Conservation (phyloP, 192 early-diverging fungal genomes). For the Linnemannia elongata region DNA sequence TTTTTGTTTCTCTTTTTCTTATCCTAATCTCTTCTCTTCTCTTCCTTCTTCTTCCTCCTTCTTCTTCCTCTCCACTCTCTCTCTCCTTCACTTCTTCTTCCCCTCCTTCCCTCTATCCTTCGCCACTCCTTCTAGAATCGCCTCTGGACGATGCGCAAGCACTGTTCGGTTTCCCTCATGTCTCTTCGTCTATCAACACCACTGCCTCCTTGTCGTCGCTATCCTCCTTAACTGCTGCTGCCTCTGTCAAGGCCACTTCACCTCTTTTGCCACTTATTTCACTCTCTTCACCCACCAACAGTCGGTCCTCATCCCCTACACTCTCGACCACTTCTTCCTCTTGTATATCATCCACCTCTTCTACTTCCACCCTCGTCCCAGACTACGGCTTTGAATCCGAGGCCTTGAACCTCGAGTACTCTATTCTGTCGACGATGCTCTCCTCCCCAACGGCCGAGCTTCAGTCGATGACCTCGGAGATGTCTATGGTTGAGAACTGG, state of each 20-base stretch:
- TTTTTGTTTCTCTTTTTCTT: background rate
- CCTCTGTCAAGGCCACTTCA: constrained; percentile 2
- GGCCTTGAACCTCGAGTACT: constrained; percentile 89
- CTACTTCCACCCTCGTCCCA: constrained; percentile 10
- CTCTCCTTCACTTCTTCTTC: background rate
- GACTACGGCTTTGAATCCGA: constrained; percentile 87
- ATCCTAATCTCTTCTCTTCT: background rate
- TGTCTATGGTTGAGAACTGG: constrained; percentile 55
- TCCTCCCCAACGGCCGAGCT: constrained; percentile 51
- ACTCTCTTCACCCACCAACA: background rate
- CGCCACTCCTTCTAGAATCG: constrained; percentile 14
- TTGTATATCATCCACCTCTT: constrained; percentile 12
- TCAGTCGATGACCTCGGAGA: constrained; percentile 57
- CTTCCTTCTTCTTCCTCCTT: constrained; percentile 4
- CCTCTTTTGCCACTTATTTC: constrained; percentile 2
- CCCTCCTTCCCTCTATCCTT: background rate
- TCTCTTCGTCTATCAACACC: constrained; percentile 23
- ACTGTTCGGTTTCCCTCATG: constrained; percentile 40
- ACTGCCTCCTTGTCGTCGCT: constrained; percentile 21
- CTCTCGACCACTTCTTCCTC: background rate
- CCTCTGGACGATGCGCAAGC: constrained; percentile 44
- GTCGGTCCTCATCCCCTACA: background rate
- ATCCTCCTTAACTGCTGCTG: constrained; percentile 30
- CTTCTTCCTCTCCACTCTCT: background rate
- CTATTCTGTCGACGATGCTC: constrained; percentile 92